Conservation (phyloP, 2,329 filamentous ascomycete species). For the Emergomyces pasteurianus region DNA sequence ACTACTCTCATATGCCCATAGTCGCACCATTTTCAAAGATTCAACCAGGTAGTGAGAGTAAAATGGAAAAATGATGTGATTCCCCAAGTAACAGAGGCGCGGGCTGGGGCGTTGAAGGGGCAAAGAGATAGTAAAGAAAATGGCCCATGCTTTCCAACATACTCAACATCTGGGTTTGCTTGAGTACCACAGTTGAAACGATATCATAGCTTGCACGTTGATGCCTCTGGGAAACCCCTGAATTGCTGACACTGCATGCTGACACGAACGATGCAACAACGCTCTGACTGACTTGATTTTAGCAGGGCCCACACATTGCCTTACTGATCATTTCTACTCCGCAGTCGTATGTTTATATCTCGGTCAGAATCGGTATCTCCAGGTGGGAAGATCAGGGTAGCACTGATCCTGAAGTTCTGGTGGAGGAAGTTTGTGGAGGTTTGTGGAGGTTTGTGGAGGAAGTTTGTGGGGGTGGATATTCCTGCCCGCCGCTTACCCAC, state of each 20-base stretch:
- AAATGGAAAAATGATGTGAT: not conserved
- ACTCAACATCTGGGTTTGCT: not conserved
- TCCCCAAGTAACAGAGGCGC: not conserved
- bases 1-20: not conserved
- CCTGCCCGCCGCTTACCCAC: no score
- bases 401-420: not conserved
- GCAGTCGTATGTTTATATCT: no score
- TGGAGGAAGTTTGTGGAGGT: no score
- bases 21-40: not conserved
- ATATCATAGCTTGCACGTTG: not conserved
- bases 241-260: not conserved
- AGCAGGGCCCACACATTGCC: not conserved
- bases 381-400: not conserved
- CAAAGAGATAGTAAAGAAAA: not conserved
- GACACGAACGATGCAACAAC: not conserved
- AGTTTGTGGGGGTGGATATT: no score
- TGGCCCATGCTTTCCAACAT: not conserved
- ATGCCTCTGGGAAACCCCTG: not conserved
- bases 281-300: not conserved
- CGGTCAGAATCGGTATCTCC: not conserved
- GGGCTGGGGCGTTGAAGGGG: not conserved
- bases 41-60: not conserved
- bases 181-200: not conserved
- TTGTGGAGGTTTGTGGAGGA: no score
- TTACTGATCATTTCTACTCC: not conserved